Evolutionary conservation across 208 protist genomes (phyloP).

Genomic region (Vickermania spadyakhi): DNA sequence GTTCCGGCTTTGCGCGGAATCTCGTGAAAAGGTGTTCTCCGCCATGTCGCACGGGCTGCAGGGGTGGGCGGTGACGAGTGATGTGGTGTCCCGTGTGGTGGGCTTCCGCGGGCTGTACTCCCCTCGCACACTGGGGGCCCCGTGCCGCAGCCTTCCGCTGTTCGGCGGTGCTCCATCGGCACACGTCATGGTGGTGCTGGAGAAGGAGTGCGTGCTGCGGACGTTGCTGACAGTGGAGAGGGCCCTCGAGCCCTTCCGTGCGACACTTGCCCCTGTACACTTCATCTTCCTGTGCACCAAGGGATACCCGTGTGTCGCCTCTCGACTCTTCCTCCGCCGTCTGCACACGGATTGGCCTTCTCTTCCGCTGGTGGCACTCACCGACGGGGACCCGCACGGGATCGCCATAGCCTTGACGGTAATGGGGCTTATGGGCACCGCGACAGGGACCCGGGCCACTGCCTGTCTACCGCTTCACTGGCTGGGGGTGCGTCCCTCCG

Average conservation of each 20-base stretch:
- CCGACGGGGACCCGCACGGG: constrained; percentile 80
- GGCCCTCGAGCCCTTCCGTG: background rate
- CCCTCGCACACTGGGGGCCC: background rate
- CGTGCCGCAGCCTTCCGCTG: background rate
- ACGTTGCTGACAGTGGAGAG: constrained; percentile 11
- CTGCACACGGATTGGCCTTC: constrained; percentile 28
- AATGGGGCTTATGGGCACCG: constrained; percentile 15
- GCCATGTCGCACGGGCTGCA: background rate
- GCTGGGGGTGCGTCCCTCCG: constrained; percentile 28
- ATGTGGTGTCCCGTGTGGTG: background rate
- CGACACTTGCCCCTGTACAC: too few species aligned
- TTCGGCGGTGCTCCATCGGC: background rate
- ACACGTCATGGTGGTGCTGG: constrained; percentile 46
- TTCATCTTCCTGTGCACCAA: constrained; percentile 52
- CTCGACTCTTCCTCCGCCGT: constrained; percentile 35
- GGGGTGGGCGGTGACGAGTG: background rate
- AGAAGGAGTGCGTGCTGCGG: constrained; percentile 67
- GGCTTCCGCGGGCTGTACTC: background rate
- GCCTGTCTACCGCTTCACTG: constrained; percentile 18
- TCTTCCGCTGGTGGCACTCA: constrained; percentile 42
- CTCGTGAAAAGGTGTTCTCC: background rate
- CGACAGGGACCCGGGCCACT: background rate
- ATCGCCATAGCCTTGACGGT: constrained; percentile 56
- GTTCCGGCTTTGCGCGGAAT: constrained; percentile 5
- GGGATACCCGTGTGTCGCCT: constrained; percentile 66